Conservation (phyloP, 495 filamentous ascomycete species). For the Hypoxylon crocopeplum region DNA sequence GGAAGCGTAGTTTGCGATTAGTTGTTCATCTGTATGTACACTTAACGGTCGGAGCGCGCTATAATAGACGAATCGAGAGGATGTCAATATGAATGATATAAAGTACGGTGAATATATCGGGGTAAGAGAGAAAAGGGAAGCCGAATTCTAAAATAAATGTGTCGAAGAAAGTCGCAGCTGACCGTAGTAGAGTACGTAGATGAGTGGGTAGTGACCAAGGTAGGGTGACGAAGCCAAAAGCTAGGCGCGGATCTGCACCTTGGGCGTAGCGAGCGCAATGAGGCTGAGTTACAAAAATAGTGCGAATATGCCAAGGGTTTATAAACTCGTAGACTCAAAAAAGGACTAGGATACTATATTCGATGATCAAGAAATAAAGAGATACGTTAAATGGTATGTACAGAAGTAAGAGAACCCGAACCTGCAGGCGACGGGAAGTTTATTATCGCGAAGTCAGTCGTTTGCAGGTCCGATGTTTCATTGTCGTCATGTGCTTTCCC, state of each 20-base stretch:
- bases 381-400: not conserved
- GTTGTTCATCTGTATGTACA: constrained; percentile 7
- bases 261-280: constrained; percentile 12
- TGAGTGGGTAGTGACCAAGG: not conserved
- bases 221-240: constrained; percentile 19
- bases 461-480: constrained; percentile 13
- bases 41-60: constrained; percentile 1
- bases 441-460: constrained; percentile 7
- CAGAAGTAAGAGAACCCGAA: not conserved
- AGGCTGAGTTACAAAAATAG: constrained; percentile 23
- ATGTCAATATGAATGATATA: not conserved
- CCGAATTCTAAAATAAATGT: constrained; percentile 13
- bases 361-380: not conserved
- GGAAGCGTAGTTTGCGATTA: constrained; percentile 5
- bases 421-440: not conserved
- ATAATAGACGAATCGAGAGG: not conserved
- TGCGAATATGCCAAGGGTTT: constrained; percentile 17
- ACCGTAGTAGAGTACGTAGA: constrained; percentile 7
- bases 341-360: not conserved
- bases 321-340: constrained; percentile 4
- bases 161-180: constrained; percentile 18
- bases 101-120: not conserved
- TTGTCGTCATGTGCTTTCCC: constrained; percentile 27
- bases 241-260: constrained; percentile 17
- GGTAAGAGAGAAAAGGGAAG: constrained; percentile 2